Evolutionary conservation across 2,329 filamentous ascomycete species (phyloP).

Genomic region (Fusarium agapanthi): DNA sequence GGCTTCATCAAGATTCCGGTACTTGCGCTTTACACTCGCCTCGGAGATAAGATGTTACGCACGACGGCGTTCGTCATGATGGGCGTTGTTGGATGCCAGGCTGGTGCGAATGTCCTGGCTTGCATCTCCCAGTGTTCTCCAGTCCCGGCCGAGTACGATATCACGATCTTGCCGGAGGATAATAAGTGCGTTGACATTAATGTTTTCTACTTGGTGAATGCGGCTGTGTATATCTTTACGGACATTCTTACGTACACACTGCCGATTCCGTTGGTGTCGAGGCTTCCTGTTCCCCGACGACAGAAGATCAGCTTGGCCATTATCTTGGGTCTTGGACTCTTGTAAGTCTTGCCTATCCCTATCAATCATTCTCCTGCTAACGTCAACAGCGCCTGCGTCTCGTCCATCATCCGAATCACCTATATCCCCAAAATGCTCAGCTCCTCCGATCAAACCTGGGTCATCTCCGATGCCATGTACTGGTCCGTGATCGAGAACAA

Average conservation of each 20-base stretch:
- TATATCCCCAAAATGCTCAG: slow-evolving; percentile 31
- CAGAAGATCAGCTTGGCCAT: slow-evolving; percentile 27
- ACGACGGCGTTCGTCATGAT: slow-evolving; percentile 28
- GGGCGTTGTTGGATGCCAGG: slow-evolving; percentile 20
- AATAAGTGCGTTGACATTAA: slow-evolving; percentile 29
- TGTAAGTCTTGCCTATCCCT: background rate
- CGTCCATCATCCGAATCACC: slow-evolving; percentile 26
- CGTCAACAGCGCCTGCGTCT: slow-evolving; percentile 4
- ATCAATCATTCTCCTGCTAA: background rate
- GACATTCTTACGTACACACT: slow-evolving; percentile 17
- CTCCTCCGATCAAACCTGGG: slow-evolving; percentile 22
- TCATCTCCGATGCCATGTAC: slow-evolving; percentile 27
- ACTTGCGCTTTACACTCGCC: slow-evolving; percentile 14
- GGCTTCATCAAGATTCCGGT: slow-evolving; percentile 34
- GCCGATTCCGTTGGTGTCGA: slow-evolving; percentile 2
- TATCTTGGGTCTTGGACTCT: slow-evolving; percentile 17
- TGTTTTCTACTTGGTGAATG: slow-evolving; percentile 25
- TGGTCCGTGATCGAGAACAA: slow-evolving; percentile 32
- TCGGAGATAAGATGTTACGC: slow-evolving; percentile 16
- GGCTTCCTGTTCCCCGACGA: slow-evolving; percentile 14
- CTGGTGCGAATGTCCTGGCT: slow-evolving; percentile 20
- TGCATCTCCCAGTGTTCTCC: slow-evolving; percentile 28
- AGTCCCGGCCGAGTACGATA: slow-evolving; percentile 4
- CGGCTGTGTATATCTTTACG: slow-evolving; percentile 23
- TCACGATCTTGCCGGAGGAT: background rate